A percentile compares a stretch with the other conserved stretches of the same genome.
Evolutionary conservation across 305 asterid species (phyloP).

Genomic region (Striga hermonthica): DNA sequence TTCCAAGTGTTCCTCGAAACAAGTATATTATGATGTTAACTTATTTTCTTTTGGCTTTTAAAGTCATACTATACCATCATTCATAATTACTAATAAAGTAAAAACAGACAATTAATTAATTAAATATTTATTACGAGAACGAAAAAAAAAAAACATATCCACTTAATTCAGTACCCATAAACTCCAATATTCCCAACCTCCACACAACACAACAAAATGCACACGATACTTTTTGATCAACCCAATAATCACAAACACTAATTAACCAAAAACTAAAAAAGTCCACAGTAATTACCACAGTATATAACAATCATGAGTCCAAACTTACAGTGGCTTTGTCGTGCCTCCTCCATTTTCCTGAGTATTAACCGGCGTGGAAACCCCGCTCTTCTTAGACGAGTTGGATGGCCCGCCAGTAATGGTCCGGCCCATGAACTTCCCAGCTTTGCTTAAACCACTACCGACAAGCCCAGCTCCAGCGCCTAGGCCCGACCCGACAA

Average conservation of each 20-base stretch:
- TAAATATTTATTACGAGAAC: no score
- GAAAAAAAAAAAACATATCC: background rate
- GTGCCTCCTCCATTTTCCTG: conserved; percentile 63
- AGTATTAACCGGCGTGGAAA: conserved; percentile 66
- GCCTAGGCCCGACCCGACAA: conserved; percentile 55
- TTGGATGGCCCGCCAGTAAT: conserved; percentile 54
- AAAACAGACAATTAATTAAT: background rate
- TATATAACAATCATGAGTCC: background rate
- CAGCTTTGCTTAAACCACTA: conserved; percentile 81
- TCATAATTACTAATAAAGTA: no score
- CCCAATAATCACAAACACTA: no score
- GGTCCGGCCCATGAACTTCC: conserved; percentile 84
- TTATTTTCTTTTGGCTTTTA: background rate
- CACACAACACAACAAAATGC: background rate
- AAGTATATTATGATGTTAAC: no score
- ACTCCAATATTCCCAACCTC: background rate
- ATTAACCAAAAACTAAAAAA: no score
- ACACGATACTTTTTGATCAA: no score
- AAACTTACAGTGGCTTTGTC: conserved; percentile 53
- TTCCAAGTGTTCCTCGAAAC: no score
- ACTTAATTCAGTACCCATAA: background rate
- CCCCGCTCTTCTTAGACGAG: conserved; percentile 57
- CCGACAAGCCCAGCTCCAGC: conserved; percentile 65
- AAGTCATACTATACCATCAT: background rate
- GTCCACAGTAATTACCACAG: no score